Base-by-base conservation (phyloP, 768 basidiomycete species). In the Leucosporidium yakuticum region DNA sequence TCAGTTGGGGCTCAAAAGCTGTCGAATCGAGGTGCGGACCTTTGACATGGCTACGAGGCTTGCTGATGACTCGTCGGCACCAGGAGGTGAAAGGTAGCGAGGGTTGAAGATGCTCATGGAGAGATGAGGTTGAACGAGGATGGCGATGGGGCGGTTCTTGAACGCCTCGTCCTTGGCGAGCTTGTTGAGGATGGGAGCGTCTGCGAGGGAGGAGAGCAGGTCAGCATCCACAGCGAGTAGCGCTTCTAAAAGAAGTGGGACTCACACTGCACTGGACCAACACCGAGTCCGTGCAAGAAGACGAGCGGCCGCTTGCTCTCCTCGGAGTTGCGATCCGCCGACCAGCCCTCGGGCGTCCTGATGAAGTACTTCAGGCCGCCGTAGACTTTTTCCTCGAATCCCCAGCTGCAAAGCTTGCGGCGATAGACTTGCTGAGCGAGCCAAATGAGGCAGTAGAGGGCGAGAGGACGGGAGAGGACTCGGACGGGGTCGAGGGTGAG, bases 271-370 rank as follows among this genome's bases (percentile, higher is more conserved):
- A 58, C 60, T 4, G 91, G 78, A 4, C 92, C 91, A 48, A 93
- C 81, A 19, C 92, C 92, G 2, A 97, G 84, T 9, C 93, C 93
- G 74, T 96, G 91, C 47, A 91, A 77, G 76, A 92, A 90, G n/a
- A 96, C 83, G 51, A 93, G 78, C 0, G 93, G 93, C 36, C 82
- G 82, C 12, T 51, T 58, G 29, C 44, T 48, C 17, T 50, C 62
- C 7, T 20, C 27, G 55, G 77, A 82, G n/a, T 77, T 77, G 8
- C 84, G 77, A 56, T 86, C 80, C 39, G 39, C 39, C 39, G 39
- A 44, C 89, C 90, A 91, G 19, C 80, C 77, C 12, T 79, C 73
- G 4, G 92, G 91, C 55, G 86, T 80, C 57, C 88, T 85, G 34
- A 93, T 77, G 32, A 91, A 81, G 77, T 76, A 89, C 25, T 88